A percentile compares a stretch with the other conserved stretches of the same genome.
phyloP scores from a whole-genome alignment of 495 filamentous ascomycete species.

The Neurospora sp. region DNA sequence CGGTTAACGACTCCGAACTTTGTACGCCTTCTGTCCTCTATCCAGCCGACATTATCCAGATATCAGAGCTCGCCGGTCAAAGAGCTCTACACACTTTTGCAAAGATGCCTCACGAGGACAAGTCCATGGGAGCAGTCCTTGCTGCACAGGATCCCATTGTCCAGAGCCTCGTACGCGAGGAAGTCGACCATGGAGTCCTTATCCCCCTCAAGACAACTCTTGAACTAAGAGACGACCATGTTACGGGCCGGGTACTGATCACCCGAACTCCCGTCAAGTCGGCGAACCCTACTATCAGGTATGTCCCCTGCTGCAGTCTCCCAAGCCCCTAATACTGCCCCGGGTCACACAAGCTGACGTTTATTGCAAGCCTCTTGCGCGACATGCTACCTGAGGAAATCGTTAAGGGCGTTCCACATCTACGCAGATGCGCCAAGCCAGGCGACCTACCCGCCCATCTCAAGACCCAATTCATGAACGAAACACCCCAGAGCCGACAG shows the following conservation, averaged over 20 bases:
- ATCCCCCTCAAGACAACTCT: constrained; percentile 46
- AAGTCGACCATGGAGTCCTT: constrained; percentile 30
- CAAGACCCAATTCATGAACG: constrained; percentile 38
- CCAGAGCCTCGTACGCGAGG: constrained; percentile 16
- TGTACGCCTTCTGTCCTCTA: background rate
- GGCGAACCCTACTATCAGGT: constrained; percentile 44
- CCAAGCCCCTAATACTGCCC: background rate
- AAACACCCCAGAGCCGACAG: constrained; percentile 27
- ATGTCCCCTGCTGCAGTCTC: constrained; percentile 1
- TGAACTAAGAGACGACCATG: constrained; percentile 39
- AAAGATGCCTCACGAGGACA: constrained; percentile 19
- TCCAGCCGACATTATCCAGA: background rate
- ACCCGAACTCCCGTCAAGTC: constrained; percentile 42
- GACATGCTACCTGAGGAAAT: constrained; percentile 43
- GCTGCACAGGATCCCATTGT: constrained; percentile 20
- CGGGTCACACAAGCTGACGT: constrained; percentile 1
- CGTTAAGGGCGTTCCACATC: constrained; percentile 59
- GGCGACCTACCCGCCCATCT: constrained; percentile 51
- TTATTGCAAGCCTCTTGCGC: constrained; percentile 30
- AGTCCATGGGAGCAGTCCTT: constrained; percentile 13
- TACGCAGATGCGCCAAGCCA: constrained; percentile 70
- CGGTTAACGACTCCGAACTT: background rate
- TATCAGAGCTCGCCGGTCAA: background rate
- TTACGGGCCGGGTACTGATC: constrained; percentile 39
- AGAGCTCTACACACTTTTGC: background rate